Base-by-base conservation (phyloP, 306 rosid species). In the Acacia acuminata region DNA sequence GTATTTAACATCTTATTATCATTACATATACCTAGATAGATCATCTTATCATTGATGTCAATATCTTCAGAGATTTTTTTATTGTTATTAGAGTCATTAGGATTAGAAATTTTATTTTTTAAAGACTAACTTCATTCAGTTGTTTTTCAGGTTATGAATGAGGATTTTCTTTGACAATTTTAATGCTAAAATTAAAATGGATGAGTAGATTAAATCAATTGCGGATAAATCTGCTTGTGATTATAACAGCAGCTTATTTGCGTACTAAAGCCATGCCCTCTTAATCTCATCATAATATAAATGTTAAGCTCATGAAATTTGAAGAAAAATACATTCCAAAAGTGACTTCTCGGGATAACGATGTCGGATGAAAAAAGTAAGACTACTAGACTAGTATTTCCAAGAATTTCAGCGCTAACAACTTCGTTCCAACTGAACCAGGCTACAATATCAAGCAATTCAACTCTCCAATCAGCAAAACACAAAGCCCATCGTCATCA, bases 361-460 rank as follows among this genome's bases (percentile, higher is more conserved):
- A 44, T 44, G 61, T 96, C 94, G 22, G 94, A 82, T 45, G 99
- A 88, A 83, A 94, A 94, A 71, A 91, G 88, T 79, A 92, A n/a
- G n/a, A n/a, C n/a, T n/a, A n/a, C n/a, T n/a, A 84, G 74, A 94
- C 92, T 87, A 89, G 85, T 25, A 90, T 87, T 88, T 96, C 99
- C 93, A 94, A 79, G 86, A 91, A 94, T 86, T 96, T 96, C 89
- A 96, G 88, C 11, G 97, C 99, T 79, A 91, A 86, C 91, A 96
- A 75, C 89, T 87, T 94, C 73, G 80, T 78, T 89, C 89, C 96
- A 38, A 84, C 88, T 73, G 90, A 86, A 68, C 94, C 98, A 78
- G 97, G 94, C 99, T 96, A 82, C 93, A 92, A 88, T 48, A 88
- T 77, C 83, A 90, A 85, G 86, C 63, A 82, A 89, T 84, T 15